Percentiles rank a stretch among this genome's conserved stretches.
Conservation (phyloP, 768 basidiomycete genomes). For the Amanita subjunquillea region DNA sequence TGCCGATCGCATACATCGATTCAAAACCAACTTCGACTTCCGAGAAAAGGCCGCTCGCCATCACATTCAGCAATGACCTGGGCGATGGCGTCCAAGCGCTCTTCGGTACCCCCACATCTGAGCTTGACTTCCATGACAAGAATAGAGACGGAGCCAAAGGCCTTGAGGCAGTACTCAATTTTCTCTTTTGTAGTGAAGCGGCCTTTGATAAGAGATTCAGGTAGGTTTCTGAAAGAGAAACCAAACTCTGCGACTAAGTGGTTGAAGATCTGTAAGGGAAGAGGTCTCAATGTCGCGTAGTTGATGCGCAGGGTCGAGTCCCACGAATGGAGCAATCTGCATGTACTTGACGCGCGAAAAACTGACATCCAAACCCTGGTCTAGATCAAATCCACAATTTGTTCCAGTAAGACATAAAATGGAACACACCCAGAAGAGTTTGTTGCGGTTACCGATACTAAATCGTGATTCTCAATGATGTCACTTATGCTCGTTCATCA, state of each 20-base stretch:
- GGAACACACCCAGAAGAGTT: no score
- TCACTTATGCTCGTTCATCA: no score
- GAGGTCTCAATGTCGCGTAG: not conserved
- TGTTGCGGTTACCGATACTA: no score
- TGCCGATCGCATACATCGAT: not conserved
- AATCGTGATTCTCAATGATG: no score
- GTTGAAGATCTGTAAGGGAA: slow-evolving; percentile 12
- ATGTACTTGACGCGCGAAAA: not conserved
- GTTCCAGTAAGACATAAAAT: no score
- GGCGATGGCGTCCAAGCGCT: slow-evolving; percentile 7
- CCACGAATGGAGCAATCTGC: slow-evolving; percentile 10
- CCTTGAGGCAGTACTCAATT: slow-evolving; percentile 10
- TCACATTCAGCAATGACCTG: not conserved
- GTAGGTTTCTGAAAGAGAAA: slow-evolving; percentile 9
- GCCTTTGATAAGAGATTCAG: slow-evolving; percentile 10
- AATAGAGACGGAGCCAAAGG: slow-evolving; percentile 9
- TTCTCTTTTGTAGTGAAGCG: slow-evolving; percentile 10
- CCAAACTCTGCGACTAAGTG: slow-evolving; percentile 9
- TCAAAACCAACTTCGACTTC: not conserved
- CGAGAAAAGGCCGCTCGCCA: not conserved
- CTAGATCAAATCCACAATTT: no score
- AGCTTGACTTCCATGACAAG: slow-evolving; percentile 4
- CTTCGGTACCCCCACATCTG: slow-evolving; percentile 4
- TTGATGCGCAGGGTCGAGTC: slow-evolving; percentile 7
- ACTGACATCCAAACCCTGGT: not conserved